Base-by-base conservation (phyloP, 75 land plant genomes). In the Picea sitchensis region DNA sequence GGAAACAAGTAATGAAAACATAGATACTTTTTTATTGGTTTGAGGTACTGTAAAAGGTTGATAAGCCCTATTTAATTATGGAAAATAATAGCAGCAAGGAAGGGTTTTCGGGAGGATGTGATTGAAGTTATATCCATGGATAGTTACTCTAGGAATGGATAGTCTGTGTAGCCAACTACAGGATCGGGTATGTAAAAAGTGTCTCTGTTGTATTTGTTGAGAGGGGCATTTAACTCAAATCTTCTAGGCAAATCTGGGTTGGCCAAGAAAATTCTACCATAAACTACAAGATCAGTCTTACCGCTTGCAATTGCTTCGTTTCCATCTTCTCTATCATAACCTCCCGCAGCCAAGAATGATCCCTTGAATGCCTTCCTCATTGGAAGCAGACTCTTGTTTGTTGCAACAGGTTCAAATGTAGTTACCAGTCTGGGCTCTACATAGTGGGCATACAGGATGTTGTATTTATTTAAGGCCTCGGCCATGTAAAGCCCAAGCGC, bases 81-180 rank as follows among this genome's bases (percentile, higher is more conserved):
- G 51, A 47, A 41, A 47, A 47, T 47, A 5, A 7, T 47, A 7
- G 6, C 51, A 6, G 6, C 0, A 47, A 47, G 51, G 47, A 5
- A 5, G 5, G 51, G 51, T 47, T 47, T 47, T 47, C 1, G 5
- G 51, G 8, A 47, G 1, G 51, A 6, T 47, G 51, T 47, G 51
- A 47, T 6, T 47, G 0, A 47, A 6, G 6, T 1, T 47, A 47
- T 47, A 47, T 47, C 51, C 51, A 47, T 47, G 8, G 51, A 47
- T 5, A 6, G 9, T 47, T 8, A 65, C 69, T 65, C 17, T 1
- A 86, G 76, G 54, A 81, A 80, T 13, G 88, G 82, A 26, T 86
- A 86, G 60, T 86, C 88, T 44, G 88, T 86, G 56, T 86, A 86
- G 2, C 88, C 86, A 31, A 80, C 80, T n/a, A 78, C 79, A 51